phyloP scores from a whole-genome alignment of 1,139 yeast genomes.

The Neolecta irregularis region DNA sequence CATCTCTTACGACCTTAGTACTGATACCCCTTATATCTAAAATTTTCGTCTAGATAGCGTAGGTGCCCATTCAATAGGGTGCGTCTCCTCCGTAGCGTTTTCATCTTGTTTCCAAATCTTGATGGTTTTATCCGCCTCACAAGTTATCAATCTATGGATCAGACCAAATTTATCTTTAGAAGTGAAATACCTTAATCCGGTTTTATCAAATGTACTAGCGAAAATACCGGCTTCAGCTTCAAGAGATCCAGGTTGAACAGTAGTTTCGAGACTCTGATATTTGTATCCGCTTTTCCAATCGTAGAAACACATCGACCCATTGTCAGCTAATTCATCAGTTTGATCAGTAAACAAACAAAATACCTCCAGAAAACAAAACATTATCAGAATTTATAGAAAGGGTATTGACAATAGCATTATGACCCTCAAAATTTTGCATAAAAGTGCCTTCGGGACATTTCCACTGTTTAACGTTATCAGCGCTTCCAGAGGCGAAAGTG shows the following conservation, averaged over 20 bases:
- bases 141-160: constrained; percentile 69
- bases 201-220: constrained; percentile 59
- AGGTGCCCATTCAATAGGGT: constrained; percentile 37
- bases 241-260: constrained; percentile 52
- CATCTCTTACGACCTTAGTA: no score
- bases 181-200: no score
- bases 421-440: constrained; percentile 36
- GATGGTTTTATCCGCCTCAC: constrained; percentile 80
- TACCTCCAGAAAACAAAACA: constrained; percentile 64
- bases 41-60: constrained; percentile 13
- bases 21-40: no score
- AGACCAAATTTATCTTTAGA: no score
- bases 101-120: constrained; percentile 61
- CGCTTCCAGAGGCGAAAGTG: constrained; percentile 67
- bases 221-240: constrained; percentile 55
- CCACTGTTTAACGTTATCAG: constrained; percentile 76
- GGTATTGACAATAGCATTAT: constrained; percentile 49
- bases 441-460: constrained; percentile 61
- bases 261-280: constrained; percentile 40
- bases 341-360: no score
- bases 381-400: constrained; percentile 51
- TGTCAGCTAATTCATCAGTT: no score
- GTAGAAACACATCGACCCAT: constrained; percentile 62
- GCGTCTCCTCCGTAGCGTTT: constrained; percentile 31
- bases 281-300: constrained; percentile 61